phyloP scores from a whole-genome alignment of 2,329 filamentous ascomycete species.

The Ceratocystis harringtonii region DNA sequence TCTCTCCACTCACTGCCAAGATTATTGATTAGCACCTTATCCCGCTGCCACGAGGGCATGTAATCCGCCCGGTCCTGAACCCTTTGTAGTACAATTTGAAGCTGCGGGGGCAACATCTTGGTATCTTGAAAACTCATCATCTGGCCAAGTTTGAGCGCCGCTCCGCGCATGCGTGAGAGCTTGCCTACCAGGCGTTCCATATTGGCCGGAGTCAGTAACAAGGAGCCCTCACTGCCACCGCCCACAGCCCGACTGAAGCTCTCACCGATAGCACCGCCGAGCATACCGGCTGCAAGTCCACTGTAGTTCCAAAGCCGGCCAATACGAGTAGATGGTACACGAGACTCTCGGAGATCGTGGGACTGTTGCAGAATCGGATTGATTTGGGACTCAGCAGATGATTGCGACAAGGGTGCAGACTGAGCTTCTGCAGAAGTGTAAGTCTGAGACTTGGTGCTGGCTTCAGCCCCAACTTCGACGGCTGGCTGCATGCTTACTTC shows the following conservation, averaged over 20 bases:
- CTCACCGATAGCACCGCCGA: constrained; percentile 80
- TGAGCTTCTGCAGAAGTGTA: not conserved
- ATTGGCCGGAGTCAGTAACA: constrained; percentile 77
- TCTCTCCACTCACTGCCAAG: constrained; percentile 74
- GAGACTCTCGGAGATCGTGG: constrained; percentile 73
- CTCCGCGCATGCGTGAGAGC: constrained; percentile 88
- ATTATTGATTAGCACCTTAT: constrained; percentile 65
- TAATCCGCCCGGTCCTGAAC: constrained; percentile 96
- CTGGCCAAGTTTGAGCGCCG: constrained; percentile 91
- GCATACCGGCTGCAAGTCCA: constrained; percentile 85
- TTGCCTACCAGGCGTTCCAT: constrained; percentile 88
- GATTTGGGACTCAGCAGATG: not conserved
- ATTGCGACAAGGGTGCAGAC: not conserved
- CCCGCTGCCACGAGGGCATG: constrained; percentile 87
- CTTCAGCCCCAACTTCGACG: constrained; percentile 26
- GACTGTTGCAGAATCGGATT: constrained; percentile 22
- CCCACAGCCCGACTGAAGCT: constrained; percentile 67
- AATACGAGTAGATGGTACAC: constrained; percentile 74
- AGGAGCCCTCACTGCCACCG: constrained; percentile 46
- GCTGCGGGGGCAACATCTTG: constrained; percentile 77
- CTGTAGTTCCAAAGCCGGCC: constrained; percentile 90
- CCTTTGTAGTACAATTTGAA: constrained; percentile 79
- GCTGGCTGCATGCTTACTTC: not conserved
- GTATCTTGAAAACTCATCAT: constrained; percentile 98
- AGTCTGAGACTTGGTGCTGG: constrained; percentile 28